Base-by-base conservation (phyloP, 371 early-diverging fungal genomes). In the Capniomyces stellatus region DNA sequence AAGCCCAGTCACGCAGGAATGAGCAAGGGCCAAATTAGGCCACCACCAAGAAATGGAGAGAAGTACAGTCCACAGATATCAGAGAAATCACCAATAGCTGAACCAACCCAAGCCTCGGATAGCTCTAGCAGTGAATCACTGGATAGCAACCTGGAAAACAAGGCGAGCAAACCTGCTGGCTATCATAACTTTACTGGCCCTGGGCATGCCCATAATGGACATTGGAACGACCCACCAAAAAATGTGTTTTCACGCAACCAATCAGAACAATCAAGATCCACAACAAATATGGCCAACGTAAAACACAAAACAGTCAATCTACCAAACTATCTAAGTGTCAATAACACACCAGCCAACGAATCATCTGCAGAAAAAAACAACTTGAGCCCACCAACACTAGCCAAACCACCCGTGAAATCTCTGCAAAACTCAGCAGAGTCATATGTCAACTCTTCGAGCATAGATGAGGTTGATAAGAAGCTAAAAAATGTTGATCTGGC, bases 161-260 rank as follows among this genome's bases (percentile, higher is more conserved):
- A 40, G n/a, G n/a, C n/a, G n/a, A n/a, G n/a, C n/a, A n/a, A n/a
- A n/a, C n/a, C n/a, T n/a, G n/a, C n/a, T n/a, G n/a, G n/a, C n/a
- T 64, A 64, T 57, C 46, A 43, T 21, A 60, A 65, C 52, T 65
- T 65, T 51, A 53, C 64, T 0, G 51, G 57, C 29, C 44, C 48
- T 12, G 65, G 64, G 0, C 61, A 66, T 18, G 64, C 67, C 3
- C 60, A 55, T n/a, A 51, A 43, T 31, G 65, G 65, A 15, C 65
- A 65, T 51, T 65, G 65, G 65, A 65, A 65, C 50, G 65, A 65
- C 54, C 65, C 65, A 30, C 65, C 65, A 25, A 51, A 61, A 2
- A 41, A 52, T 1, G 66, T 65, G 2, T 65, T 65, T 54, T 46
- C 47, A 25, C 12, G 47, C 12, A 41, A 12, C 19, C 12, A 19